Base-by-base conservation (phyloP, 1,284 basidiomycete species). In the Cryptococcus maquisensis region DNA sequence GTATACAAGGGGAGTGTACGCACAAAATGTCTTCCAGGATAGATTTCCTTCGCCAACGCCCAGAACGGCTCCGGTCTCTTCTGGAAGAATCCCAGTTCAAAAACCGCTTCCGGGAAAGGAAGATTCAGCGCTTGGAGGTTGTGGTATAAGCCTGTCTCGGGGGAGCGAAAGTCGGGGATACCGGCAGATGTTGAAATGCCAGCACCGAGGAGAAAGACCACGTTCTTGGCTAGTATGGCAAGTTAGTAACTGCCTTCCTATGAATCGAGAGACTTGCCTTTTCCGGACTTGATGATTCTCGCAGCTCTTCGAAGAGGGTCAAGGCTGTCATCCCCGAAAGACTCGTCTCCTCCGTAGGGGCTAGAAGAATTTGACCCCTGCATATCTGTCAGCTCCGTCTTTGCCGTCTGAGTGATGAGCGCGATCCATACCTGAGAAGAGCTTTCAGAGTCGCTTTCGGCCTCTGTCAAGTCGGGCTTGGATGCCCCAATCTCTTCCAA, bases 21-120 rank as follows among this genome's bases (percentile, higher is more conserved):
- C 49, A 74, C 72, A 45, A 61, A 61, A 60, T 71, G 68, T 59
- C 72, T 74, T 3, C 73, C 73, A 3, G 76, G 94, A 67, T 92
- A 94, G 3, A 98, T 82, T 65, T 97, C 95, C 58, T 88, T 86
- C 0, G 90, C 90, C 39, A 94, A 83, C 0, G 85, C 86, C 72
- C 91, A 92, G 71, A 93, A 90, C 84, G 71, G 73, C 66, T 71
- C 63, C 1, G 62, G 79, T 56, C 59, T 74, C 47, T 47, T 54
- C 53, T 61, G 66, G 66, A 75, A 81, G 57, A 68, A 78, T 26
- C 67, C 67, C 32, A 82, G 69, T 50, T 81, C 80, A 57, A 83
- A 83, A 18, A 83, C 80, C 0, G 81, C 81, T 66, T 83, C 81
- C 0, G 81, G 80, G 49, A 79, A 79, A 0, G 81, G 80, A 16